Base-by-base conservation (phyloP, 192 early-diverging fungal species). In the Piromyces finnis region DNA sequence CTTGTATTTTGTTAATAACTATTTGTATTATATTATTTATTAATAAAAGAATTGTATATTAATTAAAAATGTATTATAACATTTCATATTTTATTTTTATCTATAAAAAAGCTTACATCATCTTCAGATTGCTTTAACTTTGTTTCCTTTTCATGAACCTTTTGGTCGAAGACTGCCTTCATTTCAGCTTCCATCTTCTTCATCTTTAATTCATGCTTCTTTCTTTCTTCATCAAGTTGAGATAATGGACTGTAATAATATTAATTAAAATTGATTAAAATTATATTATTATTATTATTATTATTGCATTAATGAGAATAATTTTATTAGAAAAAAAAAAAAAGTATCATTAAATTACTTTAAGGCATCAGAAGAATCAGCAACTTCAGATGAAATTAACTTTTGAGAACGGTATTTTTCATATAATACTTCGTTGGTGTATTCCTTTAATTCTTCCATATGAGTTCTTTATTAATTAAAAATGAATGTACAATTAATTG, bases 151-250 rank as follows among this genome's bases (percentile, higher is more conserved):
- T 99, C 97, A 80, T 95, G 93, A 5, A 99, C 97, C 90, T 99
- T 98, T 80, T 95, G 94, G 86, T 96, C 94, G 92, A 99, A 99
- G 77, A 99, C 97, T 77, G 92, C 88, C 86, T 95, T 96, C 97
- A 99, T 99, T 86, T 99, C 97, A 30, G 92, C 90, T 85, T 99
- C 96, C 97, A 99, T 98, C 89, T 97, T 97, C 77, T 92, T 89
- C 88, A 99, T 89, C 88, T 98, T 98, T 82, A 90, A 91, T 86
- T 99, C 96, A 81, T 99, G 97, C 35, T 94, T 87, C 36, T 90
- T 84, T 77, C 92, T 92, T 88, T 99, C 96, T 85, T 97, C 95
- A 82, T 98, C 96, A 80, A 97, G 87, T 86, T 97, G 92, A 51
- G 87, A 84, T 12, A 89, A 85, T 78, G 92, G 92, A 82, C 94